Conservation (phyloP, 345 rosid genomes). For the Anastatica hierochuntica region DNA sequence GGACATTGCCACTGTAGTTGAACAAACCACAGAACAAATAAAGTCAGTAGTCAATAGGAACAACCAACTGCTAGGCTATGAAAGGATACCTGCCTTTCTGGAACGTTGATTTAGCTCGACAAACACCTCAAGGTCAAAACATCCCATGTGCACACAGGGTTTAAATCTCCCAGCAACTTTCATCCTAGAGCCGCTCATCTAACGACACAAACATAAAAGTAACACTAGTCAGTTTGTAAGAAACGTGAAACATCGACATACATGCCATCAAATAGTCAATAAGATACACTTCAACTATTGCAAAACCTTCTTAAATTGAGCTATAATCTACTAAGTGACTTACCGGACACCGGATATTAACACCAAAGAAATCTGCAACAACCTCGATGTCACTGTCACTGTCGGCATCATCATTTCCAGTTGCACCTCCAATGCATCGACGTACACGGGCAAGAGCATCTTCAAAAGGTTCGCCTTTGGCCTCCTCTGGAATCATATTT, state of each 20-base stretch:
- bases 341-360: conserved; percentile 97
- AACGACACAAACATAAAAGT: conserved; percentile 1
- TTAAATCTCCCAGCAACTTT: conserved; percentile 92
- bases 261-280: neutral
- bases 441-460: conserved; percentile 84
- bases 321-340: conserved; percentile 22
- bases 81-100: conserved; percentile 65
- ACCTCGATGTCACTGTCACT: conserved; percentile 97
- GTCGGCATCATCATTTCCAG: conserved; percentile 64
- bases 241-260: neutral
- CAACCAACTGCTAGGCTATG: neutral
- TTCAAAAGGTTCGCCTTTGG: conserved; percentile 72
- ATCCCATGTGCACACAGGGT: conserved; percentile 92
- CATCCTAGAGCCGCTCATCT: conserved; percentile 99
- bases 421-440: conserved; percentile 72
- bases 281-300: neutral
- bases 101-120: conserved; percentile 95
- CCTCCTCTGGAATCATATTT: conserved; percentile 62
- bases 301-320: neutral
- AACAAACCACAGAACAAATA: conserved; percentile 7
- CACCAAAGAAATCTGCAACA: conserved; percentile 74
- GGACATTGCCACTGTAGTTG: conserved; percentile 95
- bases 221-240: neutral
- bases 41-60: conserved; percentile 7
- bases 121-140: conserved; percentile 93